phyloP scores from a whole-genome alignment of 2,329 filamentous ascomycete species.

The Coniochaeta prunicola region DNA sequence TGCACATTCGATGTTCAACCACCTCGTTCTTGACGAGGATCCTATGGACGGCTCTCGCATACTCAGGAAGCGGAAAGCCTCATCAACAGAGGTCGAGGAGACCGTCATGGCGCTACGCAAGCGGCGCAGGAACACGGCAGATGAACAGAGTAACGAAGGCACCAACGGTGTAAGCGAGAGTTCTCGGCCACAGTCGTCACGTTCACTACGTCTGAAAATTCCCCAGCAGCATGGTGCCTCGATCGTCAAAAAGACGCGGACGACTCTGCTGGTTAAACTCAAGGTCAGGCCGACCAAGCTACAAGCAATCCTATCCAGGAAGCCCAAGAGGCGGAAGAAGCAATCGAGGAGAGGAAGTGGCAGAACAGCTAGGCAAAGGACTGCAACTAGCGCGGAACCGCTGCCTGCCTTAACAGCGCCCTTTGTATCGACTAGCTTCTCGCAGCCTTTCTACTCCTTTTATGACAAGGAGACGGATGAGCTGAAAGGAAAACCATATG shows the following conservation, averaged over 20 bases:
- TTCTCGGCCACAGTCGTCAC: slow-evolving; percentile 36
- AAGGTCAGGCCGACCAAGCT: slow-evolving; percentile 51
- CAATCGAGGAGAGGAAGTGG: slow-evolving; percentile 28
- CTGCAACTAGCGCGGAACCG: slow-evolving; percentile 22
- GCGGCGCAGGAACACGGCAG: slow-evolving; percentile 40
- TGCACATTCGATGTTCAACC: slow-evolving; percentile 73
- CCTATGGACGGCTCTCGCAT: slow-evolving; percentile 69
- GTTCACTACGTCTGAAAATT: slow-evolving; percentile 51
- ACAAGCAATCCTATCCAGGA: slow-evolving; percentile 50
- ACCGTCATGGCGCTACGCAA: slow-evolving; percentile 44
- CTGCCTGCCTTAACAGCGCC: slow-evolving; percentile 43
- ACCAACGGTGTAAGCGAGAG: slow-evolving; percentile 22
- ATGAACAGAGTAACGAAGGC: slow-evolving; percentile 28
- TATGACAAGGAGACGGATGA: slow-evolving; percentile 87
- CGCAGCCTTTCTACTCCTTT: slow-evolving; percentile 79
- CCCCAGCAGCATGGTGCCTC: slow-evolving; percentile 29
- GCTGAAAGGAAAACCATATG: slow-evolving; percentile 86
- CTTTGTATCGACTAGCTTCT: slow-evolving; percentile 53
- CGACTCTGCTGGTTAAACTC: slow-evolving; percentile 50
- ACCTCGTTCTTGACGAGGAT: slow-evolving; percentile 64
- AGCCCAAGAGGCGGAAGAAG: slow-evolving; percentile 47
- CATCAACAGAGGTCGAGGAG: slow-evolving; percentile 58
- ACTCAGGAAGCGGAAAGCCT: slow-evolving; percentile 78
- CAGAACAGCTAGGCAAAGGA: slow-evolving; percentile 27
- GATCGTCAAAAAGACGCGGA: slow-evolving; percentile 32